Evolutionary conservation across 2,329 filamentous ascomycete species (phyloP).

Genomic region (Chaetomiaceae sp.): DNA sequence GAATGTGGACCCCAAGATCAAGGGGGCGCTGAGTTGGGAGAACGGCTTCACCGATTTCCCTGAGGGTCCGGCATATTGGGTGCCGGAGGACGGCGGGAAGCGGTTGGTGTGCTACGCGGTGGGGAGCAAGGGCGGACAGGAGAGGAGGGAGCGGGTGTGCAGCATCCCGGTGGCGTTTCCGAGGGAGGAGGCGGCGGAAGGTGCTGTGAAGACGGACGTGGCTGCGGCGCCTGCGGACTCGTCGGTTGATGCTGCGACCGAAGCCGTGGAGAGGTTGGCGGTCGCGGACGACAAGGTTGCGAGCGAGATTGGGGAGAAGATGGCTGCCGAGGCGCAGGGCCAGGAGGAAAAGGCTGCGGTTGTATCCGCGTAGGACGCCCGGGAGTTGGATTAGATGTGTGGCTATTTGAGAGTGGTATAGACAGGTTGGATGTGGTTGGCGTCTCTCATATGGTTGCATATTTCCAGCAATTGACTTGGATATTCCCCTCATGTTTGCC

Average conservation of each 20-base stretch:
- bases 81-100: constrained; percentile 40
- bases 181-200: constrained; percentile 10
- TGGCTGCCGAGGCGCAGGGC: background rate
- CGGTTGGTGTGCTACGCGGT: constrained; percentile 48
- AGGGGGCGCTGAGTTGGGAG: constrained; percentile 46
- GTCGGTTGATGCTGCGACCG: constrained; percentile 11
- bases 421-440: constrained; percentile 3
- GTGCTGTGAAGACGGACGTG: constrained; percentile 2
- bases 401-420: background rate
- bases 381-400: background rate
- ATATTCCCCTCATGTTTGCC: too few relatives aligned
- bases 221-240: background rate
- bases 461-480: too few relatives aligned
- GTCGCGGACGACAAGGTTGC: constrained; percentile 16
- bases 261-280: constrained; percentile 22
- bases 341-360: constrained; percentile 5
- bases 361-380: background rate
- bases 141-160: constrained; percentile 44
- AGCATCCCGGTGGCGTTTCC: constrained; percentile 34
- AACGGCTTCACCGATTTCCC: constrained; percentile 49
- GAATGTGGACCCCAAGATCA: constrained; percentile 59
- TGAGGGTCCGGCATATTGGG: constrained; percentile 52
- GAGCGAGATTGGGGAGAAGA: constrained; percentile 16
- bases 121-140: constrained; percentile 41
- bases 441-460: background rate